Evolutionary conservation across 768 basidiomycete species (phyloP), one percentile per base, ranked within the genome.

Genomic region (Phlegmacium glaucopus): DNA sequence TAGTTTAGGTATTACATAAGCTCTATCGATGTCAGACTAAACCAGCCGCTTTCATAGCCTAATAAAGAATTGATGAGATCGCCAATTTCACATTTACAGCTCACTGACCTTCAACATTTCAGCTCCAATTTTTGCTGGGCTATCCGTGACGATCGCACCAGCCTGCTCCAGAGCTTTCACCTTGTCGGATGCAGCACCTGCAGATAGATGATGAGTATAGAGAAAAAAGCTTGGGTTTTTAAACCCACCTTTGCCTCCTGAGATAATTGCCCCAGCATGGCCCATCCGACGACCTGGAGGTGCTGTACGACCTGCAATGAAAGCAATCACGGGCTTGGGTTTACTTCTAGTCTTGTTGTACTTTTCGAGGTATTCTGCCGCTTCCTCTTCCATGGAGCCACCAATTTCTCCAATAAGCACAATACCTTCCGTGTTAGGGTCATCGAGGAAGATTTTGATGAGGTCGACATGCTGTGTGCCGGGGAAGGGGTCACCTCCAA

Each of bases 321-420:
- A 99, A 32, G 88, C 90, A 47, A 99, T 92, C 29, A 98, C 93
- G 41, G 96, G 96, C 70, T 99, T 99, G 48, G 91, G 91, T 55
- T 84, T 75, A 46, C 68, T 68, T 44, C 89, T 80, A 22, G 87
- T 92, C 72, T 91, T 90, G 77, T 99, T 99, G 75, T 90, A 87
- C 67, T 80, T 77, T 64, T 90, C 88, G 46, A 99, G 75, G 70
- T 95, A 98, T 57, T 94, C 96, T 5, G 96, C 96, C 6, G 96
- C 96, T 54, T 98, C 95, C 68, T 99, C 96, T 71, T 99, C 96
- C 95, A 97, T 96, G 7, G 91, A 87, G 16, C 96, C 96, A 53
- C 96, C 96, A 57, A 99, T 99, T 72, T 99, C 96, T 51, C 96
- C 96, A 58, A 99, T 99, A 52, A 98, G 75, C 53, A 99, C 95